Percentiles rank a stretch among this genome's conserved stretches.
Conservation (phyloP, 2,329 filamentous ascomycete genomes). For the Passalora sequoiae region DNA sequence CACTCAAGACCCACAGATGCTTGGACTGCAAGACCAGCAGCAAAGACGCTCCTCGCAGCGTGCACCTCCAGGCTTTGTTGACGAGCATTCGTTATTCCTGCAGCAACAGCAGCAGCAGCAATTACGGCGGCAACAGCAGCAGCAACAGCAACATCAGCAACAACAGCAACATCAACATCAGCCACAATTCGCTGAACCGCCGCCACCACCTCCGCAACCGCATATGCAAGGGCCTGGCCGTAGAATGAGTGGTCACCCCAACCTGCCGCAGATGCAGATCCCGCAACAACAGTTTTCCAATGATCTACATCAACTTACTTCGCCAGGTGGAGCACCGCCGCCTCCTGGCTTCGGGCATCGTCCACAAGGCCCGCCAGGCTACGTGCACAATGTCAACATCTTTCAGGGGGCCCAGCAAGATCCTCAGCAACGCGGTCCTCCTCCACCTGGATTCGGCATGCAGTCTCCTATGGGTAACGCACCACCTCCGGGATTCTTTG, state of each 20-base stretch:
- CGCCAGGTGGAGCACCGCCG: constrained; percentile 16
- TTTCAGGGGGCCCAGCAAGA: constrained; percentile 27
- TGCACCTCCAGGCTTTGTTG: constrained; percentile 33
- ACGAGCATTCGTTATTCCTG: constrained; percentile 28
- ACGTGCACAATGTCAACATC: constrained; percentile 25
- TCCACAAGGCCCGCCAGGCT: constrained; percentile 31
- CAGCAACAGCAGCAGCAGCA: constrained; percentile 30
- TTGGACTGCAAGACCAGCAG: constrained; percentile 12
- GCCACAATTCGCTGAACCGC: constrained; percentile 15
- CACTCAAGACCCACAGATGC: constrained; percentile 20
- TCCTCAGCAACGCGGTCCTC: constrained; percentile 12
- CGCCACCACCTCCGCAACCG: constrained; percentile 14
- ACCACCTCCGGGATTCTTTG: constrained; percentile 17
- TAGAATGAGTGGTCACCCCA: constrained; percentile 28
- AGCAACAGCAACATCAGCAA: constrained; percentile 30
- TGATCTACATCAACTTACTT: constrained; percentile 23
- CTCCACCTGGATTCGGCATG: constrained; percentile 11
- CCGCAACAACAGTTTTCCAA: constrained; percentile 20
- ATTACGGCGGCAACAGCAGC: constrained; percentile 23
- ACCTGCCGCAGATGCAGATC: constrained; percentile 28
- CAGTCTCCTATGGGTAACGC: constrained; percentile 5
- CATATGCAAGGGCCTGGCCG: constrained; percentile 11
- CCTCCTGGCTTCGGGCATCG: constrained; percentile 30
- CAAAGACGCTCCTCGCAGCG: constrained; percentile 28
- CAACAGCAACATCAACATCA: constrained; percentile 25